Percentiles rank a stretch among this genome's conserved stretches.
Conservation (phyloP, 306 rosid species). For the Notholithocarpus densiflorus region DNA sequence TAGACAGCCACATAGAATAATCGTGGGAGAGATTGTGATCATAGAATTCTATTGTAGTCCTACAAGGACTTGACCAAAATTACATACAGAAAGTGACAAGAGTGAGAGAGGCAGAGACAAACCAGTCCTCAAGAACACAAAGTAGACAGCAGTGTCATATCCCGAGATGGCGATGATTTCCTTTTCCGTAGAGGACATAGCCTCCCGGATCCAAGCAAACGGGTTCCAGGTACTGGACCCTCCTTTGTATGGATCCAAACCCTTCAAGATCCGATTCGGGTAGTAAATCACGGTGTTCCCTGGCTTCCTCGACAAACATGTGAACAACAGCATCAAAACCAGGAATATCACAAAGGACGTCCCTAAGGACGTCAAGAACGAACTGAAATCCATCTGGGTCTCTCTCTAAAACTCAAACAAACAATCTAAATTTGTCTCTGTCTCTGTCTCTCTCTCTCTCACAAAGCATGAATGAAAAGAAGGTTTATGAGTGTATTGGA, state of each 20-base stretch:
- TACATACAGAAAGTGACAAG: background rate
- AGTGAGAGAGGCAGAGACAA: conserved; percentile 3
- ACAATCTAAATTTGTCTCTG: background rate
- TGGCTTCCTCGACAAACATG: conserved; percentile 52
- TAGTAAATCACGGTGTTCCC: conserved; percentile 78
- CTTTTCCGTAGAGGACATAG: conserved; percentile 57
- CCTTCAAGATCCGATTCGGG: conserved; percentile 81
- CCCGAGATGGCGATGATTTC: conserved; percentile 75
- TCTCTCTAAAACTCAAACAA: conserved; percentile 4
- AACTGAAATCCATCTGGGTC: conserved; percentile 67
- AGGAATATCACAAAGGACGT: conserved; percentile 81
- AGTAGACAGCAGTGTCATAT: conserved; percentile 89
- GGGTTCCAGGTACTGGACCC: conserved; percentile 58
- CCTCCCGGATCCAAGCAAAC: conserved; percentile 78
- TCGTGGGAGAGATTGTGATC: no score
- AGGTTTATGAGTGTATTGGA: background rate
- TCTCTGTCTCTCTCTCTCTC: background rate
- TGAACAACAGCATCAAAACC: conserved; percentile 59
- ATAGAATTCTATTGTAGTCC: no score
- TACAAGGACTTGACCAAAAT: background rate
- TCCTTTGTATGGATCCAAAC: conserved; percentile 55
- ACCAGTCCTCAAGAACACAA: conserved; percentile 81
- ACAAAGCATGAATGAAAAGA: background rate
- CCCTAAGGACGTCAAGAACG: conserved; percentile 82
- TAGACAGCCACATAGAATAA: no score